These are phyloP conservation scores for Blastobotrys indianensis DNA, from an alignment of 1,139 yeast species.

Conservation along the genomic window DNA sequence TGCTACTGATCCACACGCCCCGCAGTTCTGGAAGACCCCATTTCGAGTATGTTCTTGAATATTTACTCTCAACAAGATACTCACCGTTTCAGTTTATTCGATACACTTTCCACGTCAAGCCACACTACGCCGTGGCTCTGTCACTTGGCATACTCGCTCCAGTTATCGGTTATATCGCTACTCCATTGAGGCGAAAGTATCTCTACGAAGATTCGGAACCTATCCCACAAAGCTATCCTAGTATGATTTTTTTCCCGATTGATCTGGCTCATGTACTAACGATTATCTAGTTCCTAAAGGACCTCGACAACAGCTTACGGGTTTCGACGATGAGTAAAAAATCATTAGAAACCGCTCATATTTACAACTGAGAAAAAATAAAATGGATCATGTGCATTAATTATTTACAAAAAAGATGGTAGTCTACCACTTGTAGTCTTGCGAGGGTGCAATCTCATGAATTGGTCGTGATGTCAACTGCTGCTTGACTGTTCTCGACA, in stretches of 20 bases:
- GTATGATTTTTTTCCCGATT: slow-evolving; percentile 20
- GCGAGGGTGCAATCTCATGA: slow-evolving; percentile 23
- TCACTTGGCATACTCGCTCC: slow-evolving; percentile 67
- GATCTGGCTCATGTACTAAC: slow-evolving; percentile 8
- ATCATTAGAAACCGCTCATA: neutral
- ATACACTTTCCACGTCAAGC: slow-evolving; percentile 72
- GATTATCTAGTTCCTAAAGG: slow-evolving; percentile 27
- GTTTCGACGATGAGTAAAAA: slow-evolving; percentile 33
- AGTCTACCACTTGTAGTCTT: slow-evolving; percentile 33
- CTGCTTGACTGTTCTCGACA: slow-evolving; percentile 23
- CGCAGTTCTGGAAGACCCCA: slow-evolving; percentile 24
- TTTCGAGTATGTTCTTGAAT: slow-evolving; percentile 17
- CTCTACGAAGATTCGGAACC: slow-evolving; percentile 63
- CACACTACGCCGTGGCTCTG: slow-evolving; percentile 69
- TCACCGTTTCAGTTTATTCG: slow-evolving; percentile 55
- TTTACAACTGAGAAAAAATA: neutral
- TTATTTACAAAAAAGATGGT: neutral
- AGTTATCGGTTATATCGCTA: slow-evolving; percentile 48
- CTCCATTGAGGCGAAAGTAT: slow-evolving; percentile 68
- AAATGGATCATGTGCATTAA: slow-evolving; percentile 3
- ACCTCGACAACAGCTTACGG: slow-evolving; percentile 32
- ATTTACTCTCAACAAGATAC: neutral
- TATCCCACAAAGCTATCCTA: slow-evolving; percentile 65
- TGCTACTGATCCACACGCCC: slow-evolving; percentile 5
- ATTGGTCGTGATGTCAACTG: slow-evolving; percentile 26